Base-by-base conservation (phyloP, 495 filamentous ascomycete genomes). In the Neurospora terricola region DNA sequence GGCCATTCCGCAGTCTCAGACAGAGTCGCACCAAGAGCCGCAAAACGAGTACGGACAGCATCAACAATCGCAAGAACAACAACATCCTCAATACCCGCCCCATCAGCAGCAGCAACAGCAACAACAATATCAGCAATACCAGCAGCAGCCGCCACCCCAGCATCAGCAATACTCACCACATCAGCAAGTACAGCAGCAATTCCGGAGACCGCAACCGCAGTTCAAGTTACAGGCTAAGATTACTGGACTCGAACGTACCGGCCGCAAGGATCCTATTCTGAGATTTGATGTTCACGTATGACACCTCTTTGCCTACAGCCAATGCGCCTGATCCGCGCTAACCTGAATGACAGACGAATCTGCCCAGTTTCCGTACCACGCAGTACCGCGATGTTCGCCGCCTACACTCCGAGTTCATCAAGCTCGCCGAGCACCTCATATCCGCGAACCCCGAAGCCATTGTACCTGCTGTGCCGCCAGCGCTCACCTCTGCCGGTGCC, bases 371-470 rank as follows among this genome's bases (percentile, higher is more conserved):
- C 83, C 88, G 96, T 75, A 98, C 96, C 3, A 98, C 96, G 10
- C 96, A 98, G 80, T 98, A 97, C 82, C 93, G 96, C 78, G 96
- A 98, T 80, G 92, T 99, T 71, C 92, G 96, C 73, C 92, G 96
- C 48, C 92, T 96, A 34, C 96, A 99, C 81, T 92, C 93, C 68
- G 96, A 99, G 79, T 99, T 99, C 77, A 86, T 91, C 72, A 98
- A 98, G 78, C 90, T 99, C 30, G 93, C 93, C 34, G 93, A 97
- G 71, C 96, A 99, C 79, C 85, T 99, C 38, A 92, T 98, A 76
- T 96, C 94, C 40, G 93, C 94, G 16, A 98, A 98, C 78, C 96
- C 96, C 12, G 96, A 99, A 83, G 93, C 94, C 34, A 85, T 98
- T n/a, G 96, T 99, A 18, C 96, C 96, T n/a, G 93, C 94, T 1